Conservation (phyloP, 768 basidiomycete genomes). For the Cystofilobasidium macerans region DNA sequence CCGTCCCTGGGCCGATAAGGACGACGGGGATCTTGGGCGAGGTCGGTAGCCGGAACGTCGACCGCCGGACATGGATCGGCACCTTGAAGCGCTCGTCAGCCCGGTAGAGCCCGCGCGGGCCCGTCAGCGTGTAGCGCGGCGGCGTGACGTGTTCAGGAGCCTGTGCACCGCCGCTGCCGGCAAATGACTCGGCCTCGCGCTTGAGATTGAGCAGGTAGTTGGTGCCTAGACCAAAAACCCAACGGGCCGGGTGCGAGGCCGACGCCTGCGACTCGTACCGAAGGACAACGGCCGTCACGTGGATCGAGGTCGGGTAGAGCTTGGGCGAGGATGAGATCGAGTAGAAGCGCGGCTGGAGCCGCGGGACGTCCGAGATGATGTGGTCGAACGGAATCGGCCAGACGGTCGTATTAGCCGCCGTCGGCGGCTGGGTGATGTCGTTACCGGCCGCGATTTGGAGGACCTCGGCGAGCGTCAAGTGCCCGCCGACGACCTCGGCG, state of each 20-base stretch:
- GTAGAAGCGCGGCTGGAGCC: slow-evolving; percentile 93
- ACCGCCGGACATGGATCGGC: slow-evolving; percentile 87
- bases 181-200: slow-evolving; percentile 50
- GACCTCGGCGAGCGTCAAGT: slow-evolving; percentile 85
- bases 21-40: slow-evolving; percentile 97
- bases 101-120: slow-evolving; percentile 77
- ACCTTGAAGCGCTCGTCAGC: slow-evolving; percentile 60
- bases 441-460: slow-evolving; percentile 83
- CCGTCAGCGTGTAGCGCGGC: slow-evolving; percentile 75
- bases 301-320: slow-evolving; percentile 73
- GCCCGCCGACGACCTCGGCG: slow-evolving; percentile 60
- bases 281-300: slow-evolving; percentile 89
- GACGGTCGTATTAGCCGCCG: slow-evolving; percentile 62
- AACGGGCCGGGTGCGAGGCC: slow-evolving; percentile 41
- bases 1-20: slow-evolving; percentile 98
- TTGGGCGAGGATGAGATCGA: slow-evolving; percentile 98
- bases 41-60: slow-evolving; percentile 92
- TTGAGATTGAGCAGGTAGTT: slow-evolving; percentile 94
- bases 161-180: slow-evolving; percentile 36
- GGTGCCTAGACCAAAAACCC: slow-evolving; percentile 80
- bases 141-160: slow-evolving; percentile 40
- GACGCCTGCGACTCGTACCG: slow-evolving; percentile 61
- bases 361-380: slow-evolving; percentile 82
- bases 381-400: slow-evolving; percentile 95
- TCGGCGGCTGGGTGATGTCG: slow-evolving; percentile 43